These are phyloP conservation scores for Scytalidium sp. DNA, from an alignment of 2,329 filamentous ascomycete species.

Conservation along the genomic window DNA sequence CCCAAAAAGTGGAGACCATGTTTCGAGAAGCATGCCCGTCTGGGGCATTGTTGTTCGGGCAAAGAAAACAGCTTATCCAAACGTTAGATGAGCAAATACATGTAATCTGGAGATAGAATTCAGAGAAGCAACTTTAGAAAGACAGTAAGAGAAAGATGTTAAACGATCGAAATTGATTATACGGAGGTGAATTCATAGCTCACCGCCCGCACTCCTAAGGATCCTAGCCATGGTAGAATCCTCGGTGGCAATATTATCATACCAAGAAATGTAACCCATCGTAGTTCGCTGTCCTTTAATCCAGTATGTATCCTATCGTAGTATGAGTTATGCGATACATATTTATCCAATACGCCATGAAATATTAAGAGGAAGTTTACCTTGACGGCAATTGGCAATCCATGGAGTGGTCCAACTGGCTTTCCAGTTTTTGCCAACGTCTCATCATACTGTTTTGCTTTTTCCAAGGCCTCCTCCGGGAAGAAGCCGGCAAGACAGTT, in stretches of 20 bases:
- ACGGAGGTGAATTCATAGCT: neutral
- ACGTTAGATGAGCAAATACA: neutral
- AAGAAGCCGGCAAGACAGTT: slow-evolving; percentile 40
- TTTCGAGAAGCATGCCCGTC: slow-evolving; percentile 48
- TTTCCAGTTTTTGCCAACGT: slow-evolving; percentile 32
- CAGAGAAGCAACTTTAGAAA: no score
- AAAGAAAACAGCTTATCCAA: slow-evolving; percentile 41
- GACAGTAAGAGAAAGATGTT: no score
- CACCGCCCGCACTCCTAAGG: slow-evolving; percentile 28
- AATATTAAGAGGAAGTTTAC: neutral
- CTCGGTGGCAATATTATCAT: slow-evolving; percentile 44
- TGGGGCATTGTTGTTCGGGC: slow-evolving; percentile 50
- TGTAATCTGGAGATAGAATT: slow-evolving; percentile 35
- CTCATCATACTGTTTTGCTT: slow-evolving; percentile 34
- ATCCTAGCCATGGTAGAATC: slow-evolving; percentile 48
- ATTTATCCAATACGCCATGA: slow-evolving; percentile 35
- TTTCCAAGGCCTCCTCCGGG: slow-evolving; percentile 35
- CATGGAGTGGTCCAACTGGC: slow-evolving; percentile 47
- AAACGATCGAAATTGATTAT: no score
- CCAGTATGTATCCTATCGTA: slow-evolving; percentile 24
- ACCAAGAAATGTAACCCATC: slow-evolving; percentile 51
- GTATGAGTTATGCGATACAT: slow-evolving; percentile 56
- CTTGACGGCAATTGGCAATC: slow-evolving; percentile 46
- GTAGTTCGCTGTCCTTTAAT: slow-evolving; percentile 38
- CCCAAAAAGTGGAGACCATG: slow-evolving; percentile 41